Evolutionary conservation across 805 yeast species (phyloP), one percentile per base, ranked within the genome.

Genomic region (Candida gorgasii): DNA sequence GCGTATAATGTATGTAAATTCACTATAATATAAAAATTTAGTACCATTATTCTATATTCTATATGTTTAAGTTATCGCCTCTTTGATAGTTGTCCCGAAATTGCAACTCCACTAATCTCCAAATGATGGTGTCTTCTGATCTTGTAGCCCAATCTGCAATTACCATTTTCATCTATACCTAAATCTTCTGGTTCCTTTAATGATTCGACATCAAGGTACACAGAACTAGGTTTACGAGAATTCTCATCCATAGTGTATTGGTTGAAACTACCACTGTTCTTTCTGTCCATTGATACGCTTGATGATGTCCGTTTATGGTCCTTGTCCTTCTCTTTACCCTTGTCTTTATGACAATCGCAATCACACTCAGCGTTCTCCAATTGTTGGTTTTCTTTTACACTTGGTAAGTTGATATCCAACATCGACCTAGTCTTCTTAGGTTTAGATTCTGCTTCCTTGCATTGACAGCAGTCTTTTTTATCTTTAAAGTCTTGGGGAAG

Each of bases 71-170:
- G n/a, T 50, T 40, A 41, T 50, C 55, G 47, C 55, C 49, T 32
- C 12, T 47, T 40, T 8, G 60, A 43, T 12, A 56, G 40, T 6
- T 55, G 40, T 2, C 71, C 69, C 5, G 61, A 53, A 23, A 62
- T 53, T 1, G 61, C 58, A 9, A 58, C 63, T 36, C 60, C 61
- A 47, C 69, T 63, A 4, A 68, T 54, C 15, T 67, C 75, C 36
- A 61, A 48, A 46, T 71, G 76, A 49, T 67, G 72, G 45, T 71
- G 76, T 52, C 62, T 69, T 43, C 57, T 67, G 33, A 71, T 59
- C 50, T 58, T 63, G 47, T 70, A 71, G 3, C 76, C 76, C 40
- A 69, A 57, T 12, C 69, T 69, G 45, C 75, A 69, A 27, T 49
- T 33, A 2, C 73, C 72, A 39, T 49, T 52, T n/a, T 54, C 42